Base-by-base conservation (phyloP, 1,284 basidiomycete species). In the Laetiporus sulphureus region DNA sequence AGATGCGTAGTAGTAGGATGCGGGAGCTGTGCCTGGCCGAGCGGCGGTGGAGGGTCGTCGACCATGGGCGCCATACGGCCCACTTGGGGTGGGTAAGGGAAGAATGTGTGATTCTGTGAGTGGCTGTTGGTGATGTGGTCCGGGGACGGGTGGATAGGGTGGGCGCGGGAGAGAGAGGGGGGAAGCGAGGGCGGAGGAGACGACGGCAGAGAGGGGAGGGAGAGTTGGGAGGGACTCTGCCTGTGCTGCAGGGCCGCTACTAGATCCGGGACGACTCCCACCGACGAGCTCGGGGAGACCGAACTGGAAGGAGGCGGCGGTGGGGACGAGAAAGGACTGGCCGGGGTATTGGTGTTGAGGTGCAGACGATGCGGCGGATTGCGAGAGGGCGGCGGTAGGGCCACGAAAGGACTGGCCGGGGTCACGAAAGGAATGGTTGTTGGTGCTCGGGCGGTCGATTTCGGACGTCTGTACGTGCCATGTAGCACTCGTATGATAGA, bases 131-230 rank as follows among this genome's bases (percentile, higher is more conserved):
- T 42, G 59, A 56, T 46, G 57, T 57, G 32, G 53, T 57, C 50
- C 51, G 60, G 44, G 29, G 47, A 47, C 45, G 54, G 47, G 44
- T 57, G 55, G 47, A 40, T 45, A 42, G 31, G 51, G 50, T 50
- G 55, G 57, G 55, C 51, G 45, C 58, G 62, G 45, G 68, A 56
- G 57, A 65, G 53, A 61, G 67, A 68, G 68, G 64, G 63, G 61
- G 66, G 64, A 58, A 68, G 69, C 61, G 64, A 68, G 62, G 58
- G 75, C 66, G 57, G 75, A 67, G 74, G 79, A 70, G 77, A 85
- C 74, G 75, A 84, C 73, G 65, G 78, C 69, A 67, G 76, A 59
- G 73, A 84, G 75, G 36, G 82, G 80, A 47, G 82, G 82, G 71
- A 84, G 79, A 42, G 75, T 67, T 68, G 67, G 71, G 60, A 67